These are phyloP conservation scores for Sporisorium sorghi DNA, from an alignment of 1,284 basidiomycete species.

Conservation along the genomic window DNA sequence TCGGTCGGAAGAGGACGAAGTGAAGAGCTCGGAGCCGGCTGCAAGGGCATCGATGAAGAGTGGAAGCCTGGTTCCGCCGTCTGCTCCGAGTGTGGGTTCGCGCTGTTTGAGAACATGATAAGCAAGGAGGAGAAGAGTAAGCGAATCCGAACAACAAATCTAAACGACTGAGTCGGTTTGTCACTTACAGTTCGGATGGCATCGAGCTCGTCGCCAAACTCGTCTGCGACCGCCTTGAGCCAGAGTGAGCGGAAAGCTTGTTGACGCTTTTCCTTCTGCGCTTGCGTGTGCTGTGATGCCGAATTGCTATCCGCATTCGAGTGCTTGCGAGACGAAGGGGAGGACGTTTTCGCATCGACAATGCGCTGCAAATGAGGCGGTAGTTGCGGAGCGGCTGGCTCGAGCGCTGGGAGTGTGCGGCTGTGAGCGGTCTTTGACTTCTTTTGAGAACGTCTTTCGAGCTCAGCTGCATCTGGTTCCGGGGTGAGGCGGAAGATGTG, in stretches of 20 bases:
- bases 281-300: slow-evolving; percentile 16
- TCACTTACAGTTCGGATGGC: slow-evolving; percentile 45
- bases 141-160: background rate
- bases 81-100: slow-evolving; percentile 50
- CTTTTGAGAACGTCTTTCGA: background rate
- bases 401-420: slow-evolving; percentile 5
- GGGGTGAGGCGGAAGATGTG: slow-evolving; percentile 36
- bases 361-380: slow-evolving; percentile 30
- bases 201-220: slow-evolving; percentile 59
- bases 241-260: slow-evolving; percentile 52
- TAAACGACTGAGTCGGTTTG: background rate
- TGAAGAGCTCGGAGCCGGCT: slow-evolving; percentile 49
- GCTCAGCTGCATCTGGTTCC: slow-evolving; percentile 9
- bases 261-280: slow-evolving; percentile 26
- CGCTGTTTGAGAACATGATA: slow-evolving; percentile 8
- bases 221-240: slow-evolving; percentile 58
- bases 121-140: slow-evolving; percentile 5
- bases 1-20: background rate
- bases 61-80: slow-evolving; percentile 51
- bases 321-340: slow-evolving; percentile 1
- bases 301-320: background rate
- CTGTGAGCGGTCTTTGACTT: background rate
- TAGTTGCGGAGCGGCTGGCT: slow-evolving; percentile 5
- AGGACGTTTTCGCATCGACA: slow-evolving; percentile 22
- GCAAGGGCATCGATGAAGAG: slow-evolving; percentile 59